Percentiles rank a stretch among this genome's conserved stretches.
Evolutionary conservation across 1,284 basidiomycete species (phyloP).

Genomic region (Moniliophthora roreri): DNA sequence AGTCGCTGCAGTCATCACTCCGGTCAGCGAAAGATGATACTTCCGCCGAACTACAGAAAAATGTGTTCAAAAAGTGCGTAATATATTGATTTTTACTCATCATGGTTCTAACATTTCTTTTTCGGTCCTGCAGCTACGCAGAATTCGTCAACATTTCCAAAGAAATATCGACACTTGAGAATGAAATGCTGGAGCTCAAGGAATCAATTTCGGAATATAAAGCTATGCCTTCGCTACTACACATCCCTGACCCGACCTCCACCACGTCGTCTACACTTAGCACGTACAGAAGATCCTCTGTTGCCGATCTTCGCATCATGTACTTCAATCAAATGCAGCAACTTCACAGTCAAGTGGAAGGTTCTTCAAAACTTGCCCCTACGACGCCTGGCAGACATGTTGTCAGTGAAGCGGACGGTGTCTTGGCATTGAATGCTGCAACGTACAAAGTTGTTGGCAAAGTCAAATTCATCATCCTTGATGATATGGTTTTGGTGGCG

Average conservation of each 20-base stretch:
- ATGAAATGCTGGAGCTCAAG: constrained; percentile 97
- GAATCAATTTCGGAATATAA: constrained; percentile 94
- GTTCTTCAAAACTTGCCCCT: constrained; percentile 95
- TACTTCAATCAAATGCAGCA: constrained; percentile 94
- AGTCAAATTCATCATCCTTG: constrained; percentile 88
- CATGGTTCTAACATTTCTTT: constrained; percentile 4
- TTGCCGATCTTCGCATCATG: constrained; percentile 90
- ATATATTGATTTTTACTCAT: background rate
- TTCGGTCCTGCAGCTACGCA: constrained; percentile 71
- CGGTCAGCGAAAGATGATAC: constrained; percentile 64
- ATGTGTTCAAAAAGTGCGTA: constrained; percentile 89
- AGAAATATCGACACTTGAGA: constrained; percentile 94
- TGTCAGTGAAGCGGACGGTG: constrained; percentile 82
- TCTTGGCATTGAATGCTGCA: constrained; percentile 88
- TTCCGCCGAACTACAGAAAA: constrained; percentile 72
- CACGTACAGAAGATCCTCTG: constrained; percentile 80
- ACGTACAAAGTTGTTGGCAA: constrained; percentile 92
- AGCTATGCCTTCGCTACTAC: constrained; percentile 88
- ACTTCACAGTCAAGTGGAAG: constrained; percentile 90
- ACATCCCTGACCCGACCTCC: constrained; percentile 78
- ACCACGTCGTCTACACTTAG: constrained; percentile 45
- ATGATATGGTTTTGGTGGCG: constrained; percentile 90
- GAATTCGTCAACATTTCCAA: constrained; percentile 97
- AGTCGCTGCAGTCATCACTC: constrained; percentile 70
- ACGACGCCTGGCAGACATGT: constrained; percentile 90